phyloP scores from a whole-genome alignment of 345 rosid genomes.

The Eucalyptus cloeziana region DNA sequence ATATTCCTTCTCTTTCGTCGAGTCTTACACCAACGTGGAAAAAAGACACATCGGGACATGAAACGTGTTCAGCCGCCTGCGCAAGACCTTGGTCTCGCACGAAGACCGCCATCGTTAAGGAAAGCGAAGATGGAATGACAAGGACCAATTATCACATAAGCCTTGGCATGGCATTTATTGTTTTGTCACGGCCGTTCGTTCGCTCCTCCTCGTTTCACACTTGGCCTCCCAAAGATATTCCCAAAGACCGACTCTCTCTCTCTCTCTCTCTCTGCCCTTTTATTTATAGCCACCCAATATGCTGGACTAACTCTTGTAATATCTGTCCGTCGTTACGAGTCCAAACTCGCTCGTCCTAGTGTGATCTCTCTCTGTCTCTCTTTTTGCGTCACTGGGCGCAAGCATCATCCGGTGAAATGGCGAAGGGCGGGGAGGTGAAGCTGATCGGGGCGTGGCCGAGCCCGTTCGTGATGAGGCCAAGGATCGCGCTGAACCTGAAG shows the following conservation, averaged over 20 bases:
- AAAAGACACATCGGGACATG: background rate
- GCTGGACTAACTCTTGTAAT: background rate
- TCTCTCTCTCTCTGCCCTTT: background rate
- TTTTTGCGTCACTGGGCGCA: background rate
- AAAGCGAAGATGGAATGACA: background rate
- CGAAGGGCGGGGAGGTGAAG: conserved; percentile 18
- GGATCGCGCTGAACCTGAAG: conserved; percentile 65
- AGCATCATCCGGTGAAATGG: background rate
- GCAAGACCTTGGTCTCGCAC: background rate
- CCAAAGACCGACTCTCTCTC: background rate
- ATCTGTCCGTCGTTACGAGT: background rate
- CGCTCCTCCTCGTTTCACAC: background rate
- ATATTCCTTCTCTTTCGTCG: background rate
- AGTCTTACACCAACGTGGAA: background rate
- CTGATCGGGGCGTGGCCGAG: conserved; percentile 77
- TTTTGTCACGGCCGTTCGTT: background rate
- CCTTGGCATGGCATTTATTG: background rate
- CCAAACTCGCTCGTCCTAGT: background rate
- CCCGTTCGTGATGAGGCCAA: conserved; percentile 61
- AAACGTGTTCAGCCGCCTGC: background rate
- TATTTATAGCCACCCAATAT: background rate
- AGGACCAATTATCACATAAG: background rate
- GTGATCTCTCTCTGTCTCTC: background rate
- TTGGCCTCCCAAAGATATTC: fast-evolving
- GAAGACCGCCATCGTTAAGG: background rate